phyloP scores from a whole-genome alignment of 208 protist species.

The Porcisia hertigi region DNA sequence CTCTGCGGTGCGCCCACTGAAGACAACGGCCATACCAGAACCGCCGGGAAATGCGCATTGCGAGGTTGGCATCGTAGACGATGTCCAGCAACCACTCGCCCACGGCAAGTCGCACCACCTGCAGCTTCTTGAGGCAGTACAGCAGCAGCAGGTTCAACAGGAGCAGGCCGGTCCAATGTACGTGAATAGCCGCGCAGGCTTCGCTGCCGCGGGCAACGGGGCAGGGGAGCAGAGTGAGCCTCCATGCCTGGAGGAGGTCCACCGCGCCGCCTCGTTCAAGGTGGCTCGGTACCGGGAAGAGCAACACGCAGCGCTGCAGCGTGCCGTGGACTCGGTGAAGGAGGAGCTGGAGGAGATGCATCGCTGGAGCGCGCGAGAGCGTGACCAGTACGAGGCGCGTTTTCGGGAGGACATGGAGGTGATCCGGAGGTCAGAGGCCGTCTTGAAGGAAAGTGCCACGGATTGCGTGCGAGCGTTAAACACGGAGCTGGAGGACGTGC shows the following conservation, averaged over 20 bases:
- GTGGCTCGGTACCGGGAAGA: slow-evolving; percentile 55
- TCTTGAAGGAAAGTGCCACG: slow-evolving; percentile 72
- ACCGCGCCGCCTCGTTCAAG: slow-evolving; percentile 63
- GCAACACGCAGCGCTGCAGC: slow-evolving; percentile 50
- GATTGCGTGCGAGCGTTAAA: slow-evolving; percentile 78
- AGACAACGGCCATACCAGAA: slow-evolving; percentile 16
- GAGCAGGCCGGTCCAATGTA: not conserved
- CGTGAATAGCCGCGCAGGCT: not conserved
- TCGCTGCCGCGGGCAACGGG: slow-evolving; percentile 1
- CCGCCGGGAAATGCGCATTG: slow-evolving; percentile 10
- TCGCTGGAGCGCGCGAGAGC: slow-evolving; percentile 60
- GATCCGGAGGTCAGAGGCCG: slow-evolving; percentile 61
- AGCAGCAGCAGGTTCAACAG: not conserved
- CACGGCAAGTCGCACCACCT: not conserved
- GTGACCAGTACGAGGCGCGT: slow-evolving; percentile 61
- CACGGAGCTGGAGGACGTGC: slow-evolving; percentile 76
- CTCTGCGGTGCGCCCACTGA: slow-evolving; percentile 8
- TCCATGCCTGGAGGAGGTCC: slow-evolving; percentile 33
- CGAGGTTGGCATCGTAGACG: not conserved
- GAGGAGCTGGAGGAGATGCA: slow-evolving; percentile 56
- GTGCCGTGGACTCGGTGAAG: slow-evolving; percentile 51
- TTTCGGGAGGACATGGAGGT: slow-evolving; percentile 72
- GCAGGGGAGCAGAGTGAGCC: slow-evolving; percentile 6
- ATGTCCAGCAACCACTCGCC: not conserved
- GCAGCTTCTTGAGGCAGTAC: not conserved